These are phyloP conservation scores for Jatropha curcas DNA, from an alignment of 345 rosid genomes.

Conservation along the genomic window DNA sequence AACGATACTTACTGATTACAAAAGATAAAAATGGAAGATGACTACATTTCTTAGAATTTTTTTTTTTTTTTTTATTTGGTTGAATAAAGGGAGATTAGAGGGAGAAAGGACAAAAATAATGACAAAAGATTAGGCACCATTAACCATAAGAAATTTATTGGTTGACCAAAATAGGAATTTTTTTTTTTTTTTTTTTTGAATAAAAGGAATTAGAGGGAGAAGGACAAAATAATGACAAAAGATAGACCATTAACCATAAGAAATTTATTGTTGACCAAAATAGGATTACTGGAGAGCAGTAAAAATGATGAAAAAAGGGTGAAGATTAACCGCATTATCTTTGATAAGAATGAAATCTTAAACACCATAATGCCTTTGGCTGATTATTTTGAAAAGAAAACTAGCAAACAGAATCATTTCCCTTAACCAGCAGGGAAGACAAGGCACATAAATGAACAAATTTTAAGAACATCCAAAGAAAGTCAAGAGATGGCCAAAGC, in stretches of 20 bases:
- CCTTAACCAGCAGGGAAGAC: constrained; percentile 3
- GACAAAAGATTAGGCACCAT: too few species aligned
- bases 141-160: too few species aligned
- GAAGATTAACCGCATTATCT: neutral
- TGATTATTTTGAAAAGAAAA: constrained; percentile 18
- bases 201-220: neutral
- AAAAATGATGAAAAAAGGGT: neutral
- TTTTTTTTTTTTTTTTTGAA: too few species aligned
- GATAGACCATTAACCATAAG: neutral
- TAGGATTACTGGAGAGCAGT: neutral
- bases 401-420: constrained; percentile 24
- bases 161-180: too few species aligned
- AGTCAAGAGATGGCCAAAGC: constrained; percentile 15
- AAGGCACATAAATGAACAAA: constrained; percentile 12
- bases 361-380: neutral
- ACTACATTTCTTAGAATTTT: too few species aligned
- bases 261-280: neutral
- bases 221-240: neutral
- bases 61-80: too few species aligned
- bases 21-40: too few species aligned
- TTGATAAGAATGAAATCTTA: constrained; percentile 5
- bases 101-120: too few species aligned
- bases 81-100: too few species aligned
- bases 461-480: constrained; percentile 3
- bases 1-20: too few species aligned